These are phyloP conservation scores for Russula foetens DNA, from an alignment of 768 basidiomycete genomes.

Conservation along the genomic window DNA sequence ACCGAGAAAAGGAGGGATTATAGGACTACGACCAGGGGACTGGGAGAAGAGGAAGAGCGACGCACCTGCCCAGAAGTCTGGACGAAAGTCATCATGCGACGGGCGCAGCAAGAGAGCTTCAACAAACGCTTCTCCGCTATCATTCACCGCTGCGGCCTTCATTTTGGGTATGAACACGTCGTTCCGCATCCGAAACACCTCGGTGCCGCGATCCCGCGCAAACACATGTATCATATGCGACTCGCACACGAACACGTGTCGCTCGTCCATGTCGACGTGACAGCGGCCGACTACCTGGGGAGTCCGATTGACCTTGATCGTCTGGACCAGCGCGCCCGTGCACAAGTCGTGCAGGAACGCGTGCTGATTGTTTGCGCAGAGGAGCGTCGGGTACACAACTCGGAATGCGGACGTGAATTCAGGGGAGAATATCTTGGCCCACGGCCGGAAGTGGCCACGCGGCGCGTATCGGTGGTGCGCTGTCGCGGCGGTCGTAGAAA, in stretches of 20 bases:
- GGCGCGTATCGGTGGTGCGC: slow-evolving; percentile 10
- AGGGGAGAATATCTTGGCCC: slow-evolving; percentile 47
- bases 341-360: slow-evolving; percentile 61
- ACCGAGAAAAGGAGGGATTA: too few species aligned
- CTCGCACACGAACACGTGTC: slow-evolving; percentile 55
- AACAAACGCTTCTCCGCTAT: slow-evolving; percentile 4
- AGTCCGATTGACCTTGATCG: slow-evolving; percentile 31
- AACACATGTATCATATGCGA: slow-evolving; percentile 44
- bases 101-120: not conserved
- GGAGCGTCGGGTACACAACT: slow-evolving; percentile 57
- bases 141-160: not conserved
- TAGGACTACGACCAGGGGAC: too few species aligned
- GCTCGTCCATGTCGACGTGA: slow-evolving; percentile 58
- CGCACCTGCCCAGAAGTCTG: slow-evolving; percentile 4
- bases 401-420: slow-evolving; percentile 44
- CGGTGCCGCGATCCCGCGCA: slow-evolving; percentile 40
- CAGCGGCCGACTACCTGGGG: slow-evolving; percentile 10
- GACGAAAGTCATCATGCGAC: not conserved
- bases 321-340: slow-evolving; percentile 40
- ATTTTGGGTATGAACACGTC: not conserved
- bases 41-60: not conserved
- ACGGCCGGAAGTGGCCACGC: slow-evolving; percentile 53
- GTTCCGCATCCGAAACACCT: slow-evolving; percentile 32
- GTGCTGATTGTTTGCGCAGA: slow-evolving; percentile 36
- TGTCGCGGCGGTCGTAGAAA: slow-evolving; percentile 22